Conservation (phyloP, 768 basidiomycete genomes). For the Podaxis pistillaris region DNA sequence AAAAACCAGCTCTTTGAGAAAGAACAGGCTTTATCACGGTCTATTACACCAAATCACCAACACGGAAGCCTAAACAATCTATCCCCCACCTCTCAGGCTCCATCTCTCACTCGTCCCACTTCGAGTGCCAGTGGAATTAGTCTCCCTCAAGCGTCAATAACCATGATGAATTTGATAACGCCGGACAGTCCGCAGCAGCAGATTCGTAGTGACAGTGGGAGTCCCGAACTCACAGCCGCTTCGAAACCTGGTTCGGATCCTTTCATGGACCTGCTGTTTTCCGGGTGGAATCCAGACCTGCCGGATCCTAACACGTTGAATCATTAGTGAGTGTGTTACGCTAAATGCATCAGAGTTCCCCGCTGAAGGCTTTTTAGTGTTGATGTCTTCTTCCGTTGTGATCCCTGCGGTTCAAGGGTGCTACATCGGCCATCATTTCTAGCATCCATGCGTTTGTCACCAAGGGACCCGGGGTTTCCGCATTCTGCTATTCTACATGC, state of each 20-base stretch:
- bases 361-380: slow-evolving; percentile 46
- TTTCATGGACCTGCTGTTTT: slow-evolving; percentile 64
- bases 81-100: slow-evolving; percentile 19
- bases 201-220: slow-evolving; percentile 45
- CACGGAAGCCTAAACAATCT: slow-evolving; percentile 18
- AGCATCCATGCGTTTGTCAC: slow-evolving; percentile 75
- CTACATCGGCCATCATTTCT: slow-evolving; percentile 81
- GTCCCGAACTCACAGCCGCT: slow-evolving; percentile 46
- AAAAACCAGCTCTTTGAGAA: slow-evolving; percentile 59
- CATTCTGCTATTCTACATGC: slow-evolving; percentile 90
- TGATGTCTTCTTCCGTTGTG: slow-evolving; percentile 85
- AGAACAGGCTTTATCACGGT: slow-evolving; percentile 37
- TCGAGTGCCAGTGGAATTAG: slow-evolving; percentile 33
- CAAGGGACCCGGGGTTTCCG: slow-evolving; percentile 80
- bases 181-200: slow-evolving; percentile 36
- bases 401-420: slow-evolving; percentile 83
- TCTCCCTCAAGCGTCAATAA: slow-evolving; percentile 43
- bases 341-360: slow-evolving; percentile 7
- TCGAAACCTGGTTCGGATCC: slow-evolving; percentile 46
- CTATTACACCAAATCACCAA: slow-evolving; percentile 35
- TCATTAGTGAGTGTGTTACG: slow-evolving; percentile 61
- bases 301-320: slow-evolving; percentile 71
- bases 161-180: slow-evolving; percentile 39
- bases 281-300: slow-evolving; percentile 85
- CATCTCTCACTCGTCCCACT: slow-evolving; percentile 26